A percentile compares a stretch with the other conserved stretches of the same genome.
These are phyloP conservation scores for Penicillium egyptiacum DNA, from an alignment of 495 filamentous ascomycete genomes.

Conservation along the genomic window DNA sequence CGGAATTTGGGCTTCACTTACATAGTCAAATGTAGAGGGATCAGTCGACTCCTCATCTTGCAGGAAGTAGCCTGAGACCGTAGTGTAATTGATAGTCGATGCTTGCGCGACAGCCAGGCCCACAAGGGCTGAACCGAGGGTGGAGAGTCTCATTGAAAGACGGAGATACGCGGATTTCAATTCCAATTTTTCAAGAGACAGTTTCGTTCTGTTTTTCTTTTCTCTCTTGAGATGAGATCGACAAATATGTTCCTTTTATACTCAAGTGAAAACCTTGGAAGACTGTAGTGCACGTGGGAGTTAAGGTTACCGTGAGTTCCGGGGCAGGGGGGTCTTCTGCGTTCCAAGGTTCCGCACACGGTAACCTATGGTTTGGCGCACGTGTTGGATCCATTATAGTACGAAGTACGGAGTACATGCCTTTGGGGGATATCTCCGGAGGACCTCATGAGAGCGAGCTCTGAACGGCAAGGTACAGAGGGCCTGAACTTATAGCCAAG, in stretches of 20 bases:
- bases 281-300: background rate
- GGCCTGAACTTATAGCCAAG: background rate
- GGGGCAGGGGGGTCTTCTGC: no score
- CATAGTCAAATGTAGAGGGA: conserved; percentile 64
- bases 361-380: background rate
- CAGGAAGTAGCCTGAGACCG: conserved; percentile 66
- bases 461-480: background rate
- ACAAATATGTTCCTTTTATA: conserved; percentile 8
- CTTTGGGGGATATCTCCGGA: no score
- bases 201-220: background rate
- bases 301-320: no score
- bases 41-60: conserved; percentile 68
- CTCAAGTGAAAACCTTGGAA: background rate
- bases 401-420: no score
- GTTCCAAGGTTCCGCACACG: background rate
- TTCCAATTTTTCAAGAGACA: background rate
- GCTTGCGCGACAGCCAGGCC: conserved; percentile 28
- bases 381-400: background rate
- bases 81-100: conserved; percentile 56
- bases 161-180: conserved; percentile 6
- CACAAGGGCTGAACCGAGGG: conserved; percentile 22
- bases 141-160: conserved; percentile 34
- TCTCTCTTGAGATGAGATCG: conserved; percentile 11
- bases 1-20: conserved; percentile 29
- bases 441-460: no score